Conservation (phyloP, 1,284 basidiomycete species). For the Volvariella volvacea region DNA sequence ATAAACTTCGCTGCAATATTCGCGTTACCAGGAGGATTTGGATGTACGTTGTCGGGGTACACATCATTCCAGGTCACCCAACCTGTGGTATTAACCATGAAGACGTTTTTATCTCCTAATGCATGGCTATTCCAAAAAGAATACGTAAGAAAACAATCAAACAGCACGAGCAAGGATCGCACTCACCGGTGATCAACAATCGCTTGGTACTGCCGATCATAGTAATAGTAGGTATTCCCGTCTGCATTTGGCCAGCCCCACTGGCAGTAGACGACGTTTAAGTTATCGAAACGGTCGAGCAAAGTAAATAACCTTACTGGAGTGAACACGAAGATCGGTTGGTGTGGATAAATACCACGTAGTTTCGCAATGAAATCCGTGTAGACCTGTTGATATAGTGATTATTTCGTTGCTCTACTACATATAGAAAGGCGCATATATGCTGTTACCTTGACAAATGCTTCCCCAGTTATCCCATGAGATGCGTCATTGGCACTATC, state of each 20-base stretch:
- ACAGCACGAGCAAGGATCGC: neutral
- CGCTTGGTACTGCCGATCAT: constrained; percentile 37
- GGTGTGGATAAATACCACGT: constrained; percentile 34
- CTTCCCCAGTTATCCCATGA: constrained; percentile 34
- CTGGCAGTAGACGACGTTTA: constrained; percentile 16
- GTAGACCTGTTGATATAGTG: constrained; percentile 39
- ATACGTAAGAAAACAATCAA: neutral
- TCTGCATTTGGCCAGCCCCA: constrained; percentile 54
- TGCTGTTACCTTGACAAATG: constrained; percentile 39
- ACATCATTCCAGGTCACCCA: constrained; percentile 50
- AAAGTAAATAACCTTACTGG: constrained; percentile 25
- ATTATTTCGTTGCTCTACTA: too few species aligned
- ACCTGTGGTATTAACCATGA: constrained; percentile 51
- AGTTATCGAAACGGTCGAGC: too few species aligned
- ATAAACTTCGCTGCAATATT: constrained; percentile 42
- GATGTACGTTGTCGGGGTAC: constrained; percentile 45
- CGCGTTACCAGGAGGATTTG: constrained; percentile 37
- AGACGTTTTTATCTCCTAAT: constrained; percentile 40
- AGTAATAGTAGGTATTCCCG: constrained; percentile 41
- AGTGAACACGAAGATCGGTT: constrained; percentile 49
- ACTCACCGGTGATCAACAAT: constrained; percentile 37
- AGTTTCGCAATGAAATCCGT: constrained; percentile 36
- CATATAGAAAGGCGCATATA: too few species aligned
- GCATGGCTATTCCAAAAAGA: constrained; percentile 22
- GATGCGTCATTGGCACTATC: constrained; percentile 39